These are phyloP conservation scores for Amoebophrya sp. DNA, from an alignment of 169 alveolate genomes.

Conservation along the genomic window DNA sequence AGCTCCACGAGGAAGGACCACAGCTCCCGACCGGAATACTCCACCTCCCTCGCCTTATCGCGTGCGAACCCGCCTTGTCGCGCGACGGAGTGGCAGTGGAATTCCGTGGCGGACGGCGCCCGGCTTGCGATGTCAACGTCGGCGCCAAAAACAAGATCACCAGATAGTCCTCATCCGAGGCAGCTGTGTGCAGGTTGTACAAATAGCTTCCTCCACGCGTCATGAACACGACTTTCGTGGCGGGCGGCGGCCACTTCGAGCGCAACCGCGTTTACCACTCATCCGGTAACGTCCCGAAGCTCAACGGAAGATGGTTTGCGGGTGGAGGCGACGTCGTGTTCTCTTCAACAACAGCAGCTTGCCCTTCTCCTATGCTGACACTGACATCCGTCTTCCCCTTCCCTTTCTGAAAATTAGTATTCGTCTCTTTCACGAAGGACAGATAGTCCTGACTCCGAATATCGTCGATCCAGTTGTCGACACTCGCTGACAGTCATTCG, in stretches of 20 bases:
- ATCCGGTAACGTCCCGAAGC: not conserved
- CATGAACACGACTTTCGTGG: not conserved
- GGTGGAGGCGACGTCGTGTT: too few species aligned
- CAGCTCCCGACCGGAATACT: not conserved
- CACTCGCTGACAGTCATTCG: too few species aligned
- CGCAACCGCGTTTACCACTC: not conserved
- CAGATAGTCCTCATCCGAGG: not conserved
- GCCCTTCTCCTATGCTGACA: too few species aligned
- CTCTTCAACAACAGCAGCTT: too few species aligned
- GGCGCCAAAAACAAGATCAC: too few species aligned
- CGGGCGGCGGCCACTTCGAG: not conserved
- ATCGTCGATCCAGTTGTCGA: too few species aligned
- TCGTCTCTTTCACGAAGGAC: too few species aligned
- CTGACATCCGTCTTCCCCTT: too few species aligned
- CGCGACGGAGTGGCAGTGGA: not conserved
- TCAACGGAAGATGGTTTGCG: too few species aligned
- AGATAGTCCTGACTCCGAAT: too few species aligned
- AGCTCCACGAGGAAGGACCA: not conserved
- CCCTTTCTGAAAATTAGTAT: too few species aligned
- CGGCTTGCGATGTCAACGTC: too few species aligned
- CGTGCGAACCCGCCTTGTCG: not conserved
- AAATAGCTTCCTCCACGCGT: not conserved
- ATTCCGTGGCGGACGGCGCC: not conserved
- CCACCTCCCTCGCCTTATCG: not conserved
- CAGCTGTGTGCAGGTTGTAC: not conserved